phyloP scores from a whole-genome alignment of 2,329 filamentous ascomycete genomes.

The Magnaporthiopsis rhizophila region DNA sequence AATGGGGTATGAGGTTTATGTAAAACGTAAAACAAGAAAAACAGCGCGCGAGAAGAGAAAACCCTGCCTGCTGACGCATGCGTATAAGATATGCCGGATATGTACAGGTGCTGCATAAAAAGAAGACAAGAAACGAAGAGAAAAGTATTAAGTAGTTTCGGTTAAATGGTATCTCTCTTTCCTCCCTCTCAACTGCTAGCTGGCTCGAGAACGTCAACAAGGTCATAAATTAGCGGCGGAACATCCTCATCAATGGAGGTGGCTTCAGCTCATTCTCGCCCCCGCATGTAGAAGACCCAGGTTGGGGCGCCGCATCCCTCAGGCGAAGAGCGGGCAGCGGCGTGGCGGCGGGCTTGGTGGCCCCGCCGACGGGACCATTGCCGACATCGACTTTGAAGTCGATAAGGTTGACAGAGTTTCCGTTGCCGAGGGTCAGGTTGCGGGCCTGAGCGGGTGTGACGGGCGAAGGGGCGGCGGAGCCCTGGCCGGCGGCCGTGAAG shows the following conservation, averaged over 20 bases:
- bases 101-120: background rate
- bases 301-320: background rate
- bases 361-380: conserved; percentile 3
- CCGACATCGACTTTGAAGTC: conserved; percentile 31
- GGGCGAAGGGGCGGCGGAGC: background rate
- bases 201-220: background rate
- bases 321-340: background rate
- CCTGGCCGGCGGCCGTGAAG: conserved; percentile 32
- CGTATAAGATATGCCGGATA: background rate
- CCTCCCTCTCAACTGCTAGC: background rate
- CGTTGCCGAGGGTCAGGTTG: conserved; percentile 27
- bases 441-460: conserved; percentile 24
- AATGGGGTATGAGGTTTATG: background rate
- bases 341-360: background rate
- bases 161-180: background rate
- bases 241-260: background rate
- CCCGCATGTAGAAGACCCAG: background rate
- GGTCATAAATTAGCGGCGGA: background rate
- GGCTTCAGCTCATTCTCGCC: background rate
- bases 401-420: conserved; percentile 43
- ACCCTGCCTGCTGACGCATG: conserved; percentile 1
- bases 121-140: too few relatives aligned
- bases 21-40: background rate
- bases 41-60: background rate
- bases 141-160: conserved; percentile 1